Evolutionary conservation across 768 basidiomycete species (phyloP), one percentile per base, ranked within the genome.

Genomic region (Lepiota venenata): DNA sequence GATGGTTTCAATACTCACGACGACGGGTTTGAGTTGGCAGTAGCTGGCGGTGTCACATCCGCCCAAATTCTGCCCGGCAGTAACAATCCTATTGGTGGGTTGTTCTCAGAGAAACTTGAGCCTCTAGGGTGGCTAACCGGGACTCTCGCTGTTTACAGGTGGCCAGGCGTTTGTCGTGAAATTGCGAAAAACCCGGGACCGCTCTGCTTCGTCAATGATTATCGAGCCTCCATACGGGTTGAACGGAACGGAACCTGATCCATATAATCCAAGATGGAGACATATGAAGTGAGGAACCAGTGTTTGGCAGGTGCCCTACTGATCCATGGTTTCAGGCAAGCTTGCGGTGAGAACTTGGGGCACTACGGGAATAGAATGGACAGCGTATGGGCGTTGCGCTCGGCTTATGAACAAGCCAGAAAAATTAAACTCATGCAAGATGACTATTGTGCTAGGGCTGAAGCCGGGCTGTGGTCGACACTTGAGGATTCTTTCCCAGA

Each of bases 141-240:
- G 29, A 18, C 29, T 35, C 39, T 20, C 11, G 18, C 15, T 44
- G 37, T 21, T 44, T 35, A 14, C 59, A 91, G 93, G 88, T 47
- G 93, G 93, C 4, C 91, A 95, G 65, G 89, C 93, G 0, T 93
- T 92, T 63, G 77, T 91, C 63, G 78, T 95, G 62, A 97, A 97
- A 67, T 74, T 92, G 21, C 82, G 95, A 16, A 83, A 81, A 64
- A 92, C 92, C 1, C 66, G 75, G 37, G 88, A 91, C 58, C 81
- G 85, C 20, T 87, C 91, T 0, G 79, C 91, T 1, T 78, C 81
- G 3, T 88, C 89, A 6, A 92, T 93, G 88, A 65, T 93, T 10
- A 73, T 97, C 36, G 93, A 97, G 43, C 88, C 92, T 38, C 92
- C 91, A 1, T 80, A 81, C 63, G 74, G 72, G 12, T 72, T 94